Conservation (phyloP, 371 early-diverging fungal genomes). For the Mortierella sp. region DNA sequence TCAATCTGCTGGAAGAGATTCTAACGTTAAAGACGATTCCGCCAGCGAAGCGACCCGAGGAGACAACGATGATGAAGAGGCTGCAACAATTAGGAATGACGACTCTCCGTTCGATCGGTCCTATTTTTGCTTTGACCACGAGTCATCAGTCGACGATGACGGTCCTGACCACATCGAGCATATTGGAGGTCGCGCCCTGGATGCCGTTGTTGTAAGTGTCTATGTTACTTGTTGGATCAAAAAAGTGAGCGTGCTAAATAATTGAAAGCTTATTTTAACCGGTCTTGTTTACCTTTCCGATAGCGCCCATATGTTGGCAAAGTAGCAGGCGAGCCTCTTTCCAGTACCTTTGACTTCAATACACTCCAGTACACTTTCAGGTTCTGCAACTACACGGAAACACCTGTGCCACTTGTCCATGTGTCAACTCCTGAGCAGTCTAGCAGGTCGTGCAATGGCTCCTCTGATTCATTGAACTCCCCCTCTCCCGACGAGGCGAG, state of each 20-base stretch:
- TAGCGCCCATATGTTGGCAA: constrained; percentile 86
- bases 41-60: not conserved
- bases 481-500: not conserved
- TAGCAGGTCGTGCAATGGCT: not conserved
- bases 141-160: constrained; percentile 39
- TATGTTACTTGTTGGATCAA: not conserved
- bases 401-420: constrained; percentile 29
- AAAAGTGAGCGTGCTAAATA: not conserved
- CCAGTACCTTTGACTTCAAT: constrained; percentile 70
- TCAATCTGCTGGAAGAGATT: constrained; percentile 11
- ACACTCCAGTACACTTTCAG: constrained; percentile 69
- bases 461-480: not conserved
- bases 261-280: not conserved
- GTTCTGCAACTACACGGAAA: constrained; percentile 53
- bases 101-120: constrained; percentile 46
- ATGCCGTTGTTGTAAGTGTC: constrained; percentile 78
- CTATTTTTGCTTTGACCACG: constrained; percentile 31
- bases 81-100: constrained; percentile 9
- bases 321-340: constrained; percentile 76
- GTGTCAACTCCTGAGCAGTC: constrained; percentile 31
- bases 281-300: not conserved
- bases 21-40: not conserved
- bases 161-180: constrained; percentile 65
- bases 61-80: constrained; percentile 17
- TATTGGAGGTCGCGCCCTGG: constrained; percentile 84